Conservation (phyloP, 2,329 filamentous ascomycete genomes). For the Verticillium nubilum region DNA sequence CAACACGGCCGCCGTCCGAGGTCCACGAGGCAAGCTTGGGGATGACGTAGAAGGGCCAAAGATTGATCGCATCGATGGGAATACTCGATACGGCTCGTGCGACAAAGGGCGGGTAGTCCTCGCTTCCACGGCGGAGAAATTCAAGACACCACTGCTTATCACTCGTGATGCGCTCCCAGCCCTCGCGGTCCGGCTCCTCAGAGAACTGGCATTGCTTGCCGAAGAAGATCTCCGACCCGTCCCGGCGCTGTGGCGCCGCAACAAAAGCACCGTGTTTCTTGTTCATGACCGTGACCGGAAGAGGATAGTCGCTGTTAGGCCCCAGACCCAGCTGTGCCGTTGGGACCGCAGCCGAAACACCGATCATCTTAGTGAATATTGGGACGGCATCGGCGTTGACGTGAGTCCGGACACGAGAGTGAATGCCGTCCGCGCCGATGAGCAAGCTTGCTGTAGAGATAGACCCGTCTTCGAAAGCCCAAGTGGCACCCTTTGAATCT, state of each 20-base stretch:
- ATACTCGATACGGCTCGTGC: slow-evolving; percentile 25
- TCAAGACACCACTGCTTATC: slow-evolving; percentile 32
- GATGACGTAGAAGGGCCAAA: slow-evolving; percentile 45
- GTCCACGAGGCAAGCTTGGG: slow-evolving; percentile 40
- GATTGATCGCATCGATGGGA: slow-evolving; percentile 26
- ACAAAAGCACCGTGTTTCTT: slow-evolving; percentile 39
- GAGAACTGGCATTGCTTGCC: slow-evolving; percentile 28
- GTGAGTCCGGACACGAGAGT: slow-evolving; percentile 47
- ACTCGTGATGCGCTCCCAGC: slow-evolving; percentile 33
- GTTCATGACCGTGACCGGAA: slow-evolving; percentile 38
- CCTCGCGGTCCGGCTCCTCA: slow-evolving; percentile 28
- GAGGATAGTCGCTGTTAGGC: slow-evolving; percentile 22
- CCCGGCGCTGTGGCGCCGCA: slow-evolving; percentile 37
- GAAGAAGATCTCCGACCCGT: slow-evolving; percentile 30
- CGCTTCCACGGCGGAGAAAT: slow-evolving; percentile 25
- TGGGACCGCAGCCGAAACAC: slow-evolving; percentile 28
- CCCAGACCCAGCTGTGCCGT: slow-evolving; percentile 28
- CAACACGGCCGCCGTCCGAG: slow-evolving; percentile 27
- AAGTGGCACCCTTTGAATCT: slow-evolving; percentile 31
- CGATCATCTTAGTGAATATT: slow-evolving; percentile 42
- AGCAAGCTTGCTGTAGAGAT: slow-evolving; percentile 34
- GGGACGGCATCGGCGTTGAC: slow-evolving; percentile 43
- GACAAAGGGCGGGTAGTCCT: slow-evolving; percentile 29
- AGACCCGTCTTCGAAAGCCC: slow-evolving; percentile 41
- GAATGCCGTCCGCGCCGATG: slow-evolving; percentile 55